Evolutionary conservation across 345 rosid species (phyloP).

Genomic region (Bruguiera gymnorhiza): DNA sequence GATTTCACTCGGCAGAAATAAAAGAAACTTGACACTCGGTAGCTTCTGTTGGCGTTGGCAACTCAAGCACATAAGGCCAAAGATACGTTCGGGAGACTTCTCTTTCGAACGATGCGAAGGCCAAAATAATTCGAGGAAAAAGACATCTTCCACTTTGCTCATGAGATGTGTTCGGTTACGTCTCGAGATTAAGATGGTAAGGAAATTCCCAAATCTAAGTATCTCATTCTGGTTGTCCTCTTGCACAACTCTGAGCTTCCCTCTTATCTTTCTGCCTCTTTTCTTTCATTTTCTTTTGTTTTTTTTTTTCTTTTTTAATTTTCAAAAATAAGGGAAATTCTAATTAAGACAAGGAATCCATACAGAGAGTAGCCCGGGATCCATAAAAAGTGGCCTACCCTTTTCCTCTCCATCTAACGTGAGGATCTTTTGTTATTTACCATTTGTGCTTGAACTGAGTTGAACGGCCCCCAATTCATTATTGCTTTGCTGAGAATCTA

Average conservation of each 20-base stretch:
- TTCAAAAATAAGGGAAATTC: too few species aligned
- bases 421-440: too few species aligned
- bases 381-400: too few species aligned
- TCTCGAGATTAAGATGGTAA: conserved; percentile 7
- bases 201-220: not conserved
- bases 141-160: conserved; percentile 6
- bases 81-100: not conserved
- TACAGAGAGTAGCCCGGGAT: too few species aligned
- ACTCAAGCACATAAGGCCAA: not conserved
- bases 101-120: conserved; percentile 4
- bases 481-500: not conserved
- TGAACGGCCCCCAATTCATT: conserved; percentile 5
- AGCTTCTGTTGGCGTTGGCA: not conserved
- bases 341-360: too few species aligned
- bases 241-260: conserved; percentile 1
- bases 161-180: conserved; percentile 7
- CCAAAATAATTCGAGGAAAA: not conserved
- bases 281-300: too few species aligned
- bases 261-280: not conserved
- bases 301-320: too few species aligned
- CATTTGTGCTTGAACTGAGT: not conserved
- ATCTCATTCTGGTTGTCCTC: not conserved
- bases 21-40: too few species aligned
- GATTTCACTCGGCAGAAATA: too few species aligned
- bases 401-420: too few species aligned